Evolutionary conservation across 495 filamentous ascomycete species (phyloP).

Genomic region (Trichocladium uniseriatum): DNA sequence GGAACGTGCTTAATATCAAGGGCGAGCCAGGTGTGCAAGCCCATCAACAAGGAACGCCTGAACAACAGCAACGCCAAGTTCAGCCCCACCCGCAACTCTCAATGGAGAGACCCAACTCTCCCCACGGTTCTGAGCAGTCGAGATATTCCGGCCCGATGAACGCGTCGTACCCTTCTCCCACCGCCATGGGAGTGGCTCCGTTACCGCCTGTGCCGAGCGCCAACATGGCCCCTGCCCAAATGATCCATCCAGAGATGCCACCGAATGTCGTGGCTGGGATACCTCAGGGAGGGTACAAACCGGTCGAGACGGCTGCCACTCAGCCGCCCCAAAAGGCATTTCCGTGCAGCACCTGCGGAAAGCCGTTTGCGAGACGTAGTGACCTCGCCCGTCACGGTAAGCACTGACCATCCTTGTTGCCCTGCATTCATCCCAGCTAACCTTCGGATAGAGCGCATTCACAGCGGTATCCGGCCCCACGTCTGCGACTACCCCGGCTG

Average conservation of each 20-base stretch:
- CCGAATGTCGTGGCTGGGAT: constrained; percentile 32
- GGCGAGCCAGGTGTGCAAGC: constrained; percentile 1
- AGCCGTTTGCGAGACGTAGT: constrained; percentile 88
- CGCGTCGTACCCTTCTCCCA: constrained; percentile 28
- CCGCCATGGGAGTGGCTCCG: constrained; percentile 25
- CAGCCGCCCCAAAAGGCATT: constrained; percentile 54
- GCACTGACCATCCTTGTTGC: constrained; percentile 22
- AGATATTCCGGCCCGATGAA: constrained; percentile 26
- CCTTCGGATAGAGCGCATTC: constrained; percentile 72
- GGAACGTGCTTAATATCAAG: constrained; percentile 30
- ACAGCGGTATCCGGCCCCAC: constrained; percentile 85
- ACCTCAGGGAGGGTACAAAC: constrained; percentile 23
- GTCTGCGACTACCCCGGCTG: constrained; percentile 85
- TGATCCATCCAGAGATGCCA: constrained; percentile 44
- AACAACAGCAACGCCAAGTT: constrained; percentile 15
- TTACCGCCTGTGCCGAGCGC: constrained; percentile 37
- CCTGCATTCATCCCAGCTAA: constrained; percentile 9
- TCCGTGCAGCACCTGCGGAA: constrained; percentile 81
- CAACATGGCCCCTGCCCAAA: constrained; percentile 39
- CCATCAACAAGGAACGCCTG: constrained; percentile 10
- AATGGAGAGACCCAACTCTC: constrained; percentile 59
- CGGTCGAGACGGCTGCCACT: constrained; percentile 22
- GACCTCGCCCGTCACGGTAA: constrained; percentile 92
- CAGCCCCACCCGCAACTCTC: constrained; percentile 19
- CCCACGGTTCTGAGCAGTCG: constrained; percentile 56